phyloP scores from a whole-genome alignment of 2,329 filamentous ascomycete species.

The Exophiala mesophila region DNA sequence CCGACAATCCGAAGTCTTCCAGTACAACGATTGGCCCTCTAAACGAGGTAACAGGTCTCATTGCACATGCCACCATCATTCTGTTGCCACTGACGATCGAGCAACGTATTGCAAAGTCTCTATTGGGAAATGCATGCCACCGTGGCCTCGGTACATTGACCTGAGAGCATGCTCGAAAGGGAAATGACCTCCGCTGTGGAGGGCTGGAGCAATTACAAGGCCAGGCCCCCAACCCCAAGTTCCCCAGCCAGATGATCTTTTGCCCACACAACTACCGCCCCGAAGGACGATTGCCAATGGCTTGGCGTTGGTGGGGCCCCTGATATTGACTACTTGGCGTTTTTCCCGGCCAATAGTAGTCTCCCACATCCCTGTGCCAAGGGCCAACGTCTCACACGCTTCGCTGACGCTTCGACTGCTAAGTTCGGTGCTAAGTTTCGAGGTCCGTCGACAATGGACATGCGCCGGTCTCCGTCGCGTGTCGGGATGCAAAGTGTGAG shows the following conservation, averaged over 20 bases:
- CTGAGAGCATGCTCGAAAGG: background rate
- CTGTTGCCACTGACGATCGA: too few relatives aligned
- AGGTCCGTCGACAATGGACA: too few relatives aligned
- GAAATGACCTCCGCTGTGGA: background rate
- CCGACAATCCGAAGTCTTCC: too few relatives aligned
- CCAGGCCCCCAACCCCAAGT: too few relatives aligned
- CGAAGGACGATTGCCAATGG: background rate
- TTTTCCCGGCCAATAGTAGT: background rate
- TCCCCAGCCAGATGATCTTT: background rate
- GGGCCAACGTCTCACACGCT: background rate
- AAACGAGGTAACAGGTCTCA: background rate
- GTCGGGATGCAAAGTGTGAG: too few relatives aligned
- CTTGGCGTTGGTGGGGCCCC: background rate
- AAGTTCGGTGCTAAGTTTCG: too few relatives aligned
- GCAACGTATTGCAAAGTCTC: background rate
- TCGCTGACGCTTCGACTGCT: background rate
- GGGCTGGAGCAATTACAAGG: background rate
- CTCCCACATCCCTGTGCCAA: background rate
- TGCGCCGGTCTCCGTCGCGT: too few relatives aligned
- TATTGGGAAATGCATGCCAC: background rate
- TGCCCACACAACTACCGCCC: background rate
- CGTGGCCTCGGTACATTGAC: background rate
- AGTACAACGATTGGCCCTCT: background rate
- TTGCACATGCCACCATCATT: too few relatives aligned
- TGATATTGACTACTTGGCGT: background rate